Evolutionary conservation across 441 rosid species (phyloP), one percentile per base, ranked within the genome.

Genomic region (Geranium incanum): DNA sequence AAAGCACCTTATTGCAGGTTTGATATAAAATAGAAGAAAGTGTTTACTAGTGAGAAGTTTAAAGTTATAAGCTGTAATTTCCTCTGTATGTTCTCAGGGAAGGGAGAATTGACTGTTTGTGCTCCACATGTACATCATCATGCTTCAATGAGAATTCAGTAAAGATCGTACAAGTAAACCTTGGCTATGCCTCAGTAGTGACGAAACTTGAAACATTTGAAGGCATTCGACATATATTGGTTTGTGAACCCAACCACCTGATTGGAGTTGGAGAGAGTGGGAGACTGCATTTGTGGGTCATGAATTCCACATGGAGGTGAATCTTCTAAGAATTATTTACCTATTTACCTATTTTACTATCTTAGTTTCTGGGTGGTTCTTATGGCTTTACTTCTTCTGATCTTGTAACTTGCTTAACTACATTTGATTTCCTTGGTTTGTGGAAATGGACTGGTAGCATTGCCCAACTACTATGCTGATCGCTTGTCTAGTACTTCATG

Each of bases 1-100:
- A 89, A 76, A 85, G 79, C 88, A 73, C 92, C 99, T 52, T 84
- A 78, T 79, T 92, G 98, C 98, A 92, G 97, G 98, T 95, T 80
- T 62, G 69, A 70, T 65, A 74, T 70, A 15, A 71, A 68, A 62
- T 72, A 37, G 45, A 37, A 74, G 28, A 69, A 48, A 18, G 63
- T 36, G 36, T 59, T 28, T 39, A 57, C 69, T n/a, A 37, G 75
- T 36, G 38, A 18, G 21, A 59, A 55, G 11, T 48, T 63, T 28
- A 68, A 66, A 68, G 55, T 36, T 66, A 41, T 59, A 9, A 15
- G 63, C 59, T 64, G 23, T 81, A 75, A 84, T 68, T 59, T 68
- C 52, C 68, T 18, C 12, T 70, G 36, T 33, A 8, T 75, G 43
- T 69, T 75, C 62, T 75, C 84, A 95, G 98, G 80, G 85, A 87